Evolutionary conservation across 2,329 filamentous ascomycete genomes (phyloP).

Genomic region (Epichloe gansuensis): DNA sequence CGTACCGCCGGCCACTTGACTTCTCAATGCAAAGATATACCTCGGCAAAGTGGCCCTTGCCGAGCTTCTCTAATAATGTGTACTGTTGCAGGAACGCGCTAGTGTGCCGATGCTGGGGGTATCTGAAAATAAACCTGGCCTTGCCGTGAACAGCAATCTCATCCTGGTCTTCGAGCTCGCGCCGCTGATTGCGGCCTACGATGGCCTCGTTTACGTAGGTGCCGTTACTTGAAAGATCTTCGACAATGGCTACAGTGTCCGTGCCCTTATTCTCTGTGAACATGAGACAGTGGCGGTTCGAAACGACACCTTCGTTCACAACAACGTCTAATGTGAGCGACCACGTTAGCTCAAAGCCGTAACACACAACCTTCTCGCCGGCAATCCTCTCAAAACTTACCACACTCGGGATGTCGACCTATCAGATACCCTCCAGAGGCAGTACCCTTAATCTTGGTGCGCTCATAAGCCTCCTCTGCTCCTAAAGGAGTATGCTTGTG

Average conservation of each 20-base stretch:
- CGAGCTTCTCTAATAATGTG: conserved; percentile 68
- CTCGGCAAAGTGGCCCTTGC: conserved; percentile 90
- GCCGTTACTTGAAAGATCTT: conserved; percentile 91
- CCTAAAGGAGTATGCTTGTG: conserved; percentile 34
- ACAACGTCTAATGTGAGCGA: conserved; percentile 41
- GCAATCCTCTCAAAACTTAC: conserved; percentile 36
- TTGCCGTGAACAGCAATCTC: conserved; percentile 79
- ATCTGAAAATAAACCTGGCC: conserved; percentile 82
- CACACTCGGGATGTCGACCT: conserved; percentile 86
- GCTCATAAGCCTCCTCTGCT: conserved; percentile 48
- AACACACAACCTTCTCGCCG: background rate
- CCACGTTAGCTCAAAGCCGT: background rate
- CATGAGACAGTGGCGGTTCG: conserved; percentile 68
- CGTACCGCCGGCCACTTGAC: conserved; percentile 65
- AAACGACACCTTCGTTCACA: conserved; percentile 67
- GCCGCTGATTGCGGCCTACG: conserved; percentile 80
- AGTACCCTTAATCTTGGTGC: conserved; percentile 45
- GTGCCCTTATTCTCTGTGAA: conserved; percentile 48
- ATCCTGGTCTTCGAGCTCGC: conserved; percentile 79
- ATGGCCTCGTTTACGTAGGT: conserved; percentile 91
- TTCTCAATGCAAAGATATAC: conserved; percentile 88
- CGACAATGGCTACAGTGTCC: conserved; percentile 60
- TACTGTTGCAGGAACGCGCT: conserved; percentile 81
- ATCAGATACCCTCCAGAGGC: conserved; percentile 78
- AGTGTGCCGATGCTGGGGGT: conserved; percentile 61